Evolutionary conservation across 306 rosid species (phyloP).

Genomic region (Prunus kanzakura): DNA sequence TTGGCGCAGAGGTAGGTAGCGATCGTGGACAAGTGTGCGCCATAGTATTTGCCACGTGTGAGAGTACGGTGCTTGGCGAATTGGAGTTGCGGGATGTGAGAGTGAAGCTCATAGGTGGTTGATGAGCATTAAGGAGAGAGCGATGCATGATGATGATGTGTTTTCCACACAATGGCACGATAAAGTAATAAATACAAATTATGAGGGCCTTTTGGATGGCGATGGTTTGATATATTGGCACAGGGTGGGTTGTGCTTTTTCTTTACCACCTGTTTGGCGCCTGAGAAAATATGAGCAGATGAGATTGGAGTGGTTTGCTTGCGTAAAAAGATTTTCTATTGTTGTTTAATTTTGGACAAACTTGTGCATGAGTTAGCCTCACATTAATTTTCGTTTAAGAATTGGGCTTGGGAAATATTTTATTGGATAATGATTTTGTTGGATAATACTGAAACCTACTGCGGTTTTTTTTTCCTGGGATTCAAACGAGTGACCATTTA

Average conservation of each 20-base stretch:
- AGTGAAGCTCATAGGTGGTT: background rate
- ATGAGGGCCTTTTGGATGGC: background rate
- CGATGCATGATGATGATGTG: background rate
- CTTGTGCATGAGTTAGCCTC: no score
- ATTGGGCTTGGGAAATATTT: no score
- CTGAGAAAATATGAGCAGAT: background rate
- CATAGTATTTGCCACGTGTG: conserved; percentile 30
- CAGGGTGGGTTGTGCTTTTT: background rate
- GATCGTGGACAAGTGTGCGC: conserved; percentile 27
- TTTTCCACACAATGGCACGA: background rate
- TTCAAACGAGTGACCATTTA: no score
- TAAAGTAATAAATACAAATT: background rate
- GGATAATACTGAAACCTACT: no score
- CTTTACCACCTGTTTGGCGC: background rate
- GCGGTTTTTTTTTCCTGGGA: no score
- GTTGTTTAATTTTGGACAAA: no score
- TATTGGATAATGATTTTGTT: no score
- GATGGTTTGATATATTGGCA: background rate
- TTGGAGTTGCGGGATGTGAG: background rate
- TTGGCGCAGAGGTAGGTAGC: conserved; percentile 22
- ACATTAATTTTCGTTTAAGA: no score
- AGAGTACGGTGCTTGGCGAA: background rate
- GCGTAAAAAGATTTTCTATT: no score
- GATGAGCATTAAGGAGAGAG: background rate
- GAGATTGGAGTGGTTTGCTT: background rate